Evolutionary conservation across 2,329 filamentous ascomycete genomes (phyloP).

Genomic region (Pseudovirgaria hyperparasitica): DNA sequence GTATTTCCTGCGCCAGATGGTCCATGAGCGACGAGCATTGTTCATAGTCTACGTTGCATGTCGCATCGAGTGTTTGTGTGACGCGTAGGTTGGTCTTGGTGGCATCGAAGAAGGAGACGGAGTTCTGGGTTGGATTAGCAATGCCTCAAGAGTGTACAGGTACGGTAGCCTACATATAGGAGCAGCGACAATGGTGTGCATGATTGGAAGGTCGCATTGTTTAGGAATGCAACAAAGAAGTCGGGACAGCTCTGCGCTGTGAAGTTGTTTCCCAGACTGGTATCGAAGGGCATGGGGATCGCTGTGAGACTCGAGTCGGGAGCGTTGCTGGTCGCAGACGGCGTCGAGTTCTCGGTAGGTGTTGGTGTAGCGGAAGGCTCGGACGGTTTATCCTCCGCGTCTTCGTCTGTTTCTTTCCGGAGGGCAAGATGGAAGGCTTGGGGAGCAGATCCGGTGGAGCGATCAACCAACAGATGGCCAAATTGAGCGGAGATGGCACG

Average conservation of each 20-base stretch:
- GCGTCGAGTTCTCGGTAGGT: conserved; percentile 7
- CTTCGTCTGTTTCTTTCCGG: no score
- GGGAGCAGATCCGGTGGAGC: no score
- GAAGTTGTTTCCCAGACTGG: conserved; percentile 39
- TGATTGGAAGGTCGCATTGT: conserved; percentile 50
- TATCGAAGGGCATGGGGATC: conserved; percentile 34
- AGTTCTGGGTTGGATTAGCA: conserved; percentile 45
- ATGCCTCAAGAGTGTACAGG: background rate
- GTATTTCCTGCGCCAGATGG: conserved; percentile 52
- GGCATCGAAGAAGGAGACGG: conserved; percentile 70
- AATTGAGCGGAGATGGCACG: no score
- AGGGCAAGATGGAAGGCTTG: no score
- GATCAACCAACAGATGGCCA: no score
- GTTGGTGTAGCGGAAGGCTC: no score
- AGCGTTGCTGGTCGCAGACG: conserved; percentile 10
- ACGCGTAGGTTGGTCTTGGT: conserved; percentile 58
- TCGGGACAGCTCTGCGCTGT: conserved; percentile 42
- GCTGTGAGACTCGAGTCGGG: conserved; percentile 1
- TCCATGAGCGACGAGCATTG: conserved; percentile 55
- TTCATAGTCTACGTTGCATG: conserved; percentile 56
- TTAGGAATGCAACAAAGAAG: conserved; percentile 58
- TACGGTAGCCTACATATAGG: conserved; percentile 47
- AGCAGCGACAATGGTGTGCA: conserved; percentile 81
- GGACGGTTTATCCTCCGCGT: no score
- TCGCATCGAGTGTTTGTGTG: conserved; percentile 64